Evolutionary conservation across 805 yeast species (phyloP), one percentile per base, ranked within the genome.

Genomic region (Candida gorgasii): DNA sequence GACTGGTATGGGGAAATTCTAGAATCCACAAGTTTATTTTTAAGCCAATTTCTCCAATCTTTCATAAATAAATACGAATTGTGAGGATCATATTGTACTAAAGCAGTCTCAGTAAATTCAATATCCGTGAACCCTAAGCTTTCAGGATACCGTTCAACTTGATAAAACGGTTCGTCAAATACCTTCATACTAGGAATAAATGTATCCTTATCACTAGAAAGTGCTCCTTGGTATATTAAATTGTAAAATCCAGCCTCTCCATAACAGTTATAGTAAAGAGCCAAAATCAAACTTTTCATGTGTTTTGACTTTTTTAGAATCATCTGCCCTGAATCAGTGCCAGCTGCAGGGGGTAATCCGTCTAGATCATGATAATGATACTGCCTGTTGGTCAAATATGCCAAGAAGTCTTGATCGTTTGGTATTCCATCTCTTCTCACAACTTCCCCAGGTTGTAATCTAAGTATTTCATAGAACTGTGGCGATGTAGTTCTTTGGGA

Each of bases 121-220:
- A 45, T 51, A 27, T 39, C 42, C 5, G 17, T 23, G 27, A 24
- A 44, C 2, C 51, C 49, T 29, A 44, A 47, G 11, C 46, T 34
- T 30, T 43, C 46, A 6, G 54, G 53, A 18, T 49, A 49, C 30
- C 53, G 54, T 9, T 42, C 39, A 5, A 55, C 58, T 22, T 62
- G 36, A 38, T 61, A 51, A 51, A 66, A 67, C 3, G 65, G 58
- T 50, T 67, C 71, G 20, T 59, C 48, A 52, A 67, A 58, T 6
- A 59, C 63, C 39, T 59, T 61, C 36, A 68, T 53, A 4, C 72
- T 72, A 3, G 71, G 70, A 13, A 61, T 58, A 44, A 61, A 60
- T 3, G 71, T 65, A 36, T 68, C 73, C 18, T 67, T 51, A 44
- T 68, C 72, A 7, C 69, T 70, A 4, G 68, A 69, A 14, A 54